phyloP scores from a whole-genome alignment of 225 moss, liverwort and hornwort species.

The Climacium dendroides region DNA sequence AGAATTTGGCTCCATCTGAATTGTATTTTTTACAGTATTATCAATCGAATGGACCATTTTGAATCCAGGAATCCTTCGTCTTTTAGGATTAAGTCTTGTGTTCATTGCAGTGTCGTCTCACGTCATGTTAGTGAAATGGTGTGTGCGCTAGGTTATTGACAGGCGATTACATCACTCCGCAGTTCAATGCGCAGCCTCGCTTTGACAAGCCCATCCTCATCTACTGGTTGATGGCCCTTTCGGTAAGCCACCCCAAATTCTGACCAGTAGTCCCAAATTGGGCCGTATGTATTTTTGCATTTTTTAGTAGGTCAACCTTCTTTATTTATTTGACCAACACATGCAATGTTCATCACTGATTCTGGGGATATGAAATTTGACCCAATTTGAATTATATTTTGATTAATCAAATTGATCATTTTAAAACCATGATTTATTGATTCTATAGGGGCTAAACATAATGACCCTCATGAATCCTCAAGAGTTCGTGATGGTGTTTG shows the following conservation, averaged over 20 bases:
- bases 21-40: not conserved
- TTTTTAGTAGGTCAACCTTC: not conserved
- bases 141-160: slow-evolving; percentile 33
- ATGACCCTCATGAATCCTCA: not conserved
- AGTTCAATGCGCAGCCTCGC: slow-evolving; percentile 56
- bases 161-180: slow-evolving; percentile 53
- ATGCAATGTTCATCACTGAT: not conserved
- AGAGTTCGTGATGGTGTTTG: not conserved
- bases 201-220: slow-evolving; percentile 49
- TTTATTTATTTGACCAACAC: not conserved
- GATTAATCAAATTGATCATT: not conserved
- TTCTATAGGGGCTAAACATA: not conserved
- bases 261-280: not conserved
- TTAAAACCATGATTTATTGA: not conserved
- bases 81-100: not conserved
- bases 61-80: not conserved
- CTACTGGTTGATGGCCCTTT: slow-evolving; percentile 66
- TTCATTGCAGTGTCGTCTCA: not conserved
- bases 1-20: not conserved
- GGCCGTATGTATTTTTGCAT: too few relatives aligned
- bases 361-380: not conserved
- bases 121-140: not conserved
- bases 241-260: slow-evolving; percentile 13
- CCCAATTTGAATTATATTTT: not conserved
- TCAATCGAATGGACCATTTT: not conserved